Evolutionary conservation across 192 early-diverging fungal species (phyloP).

Genomic region (Geosiphon pyriformis): DNA sequence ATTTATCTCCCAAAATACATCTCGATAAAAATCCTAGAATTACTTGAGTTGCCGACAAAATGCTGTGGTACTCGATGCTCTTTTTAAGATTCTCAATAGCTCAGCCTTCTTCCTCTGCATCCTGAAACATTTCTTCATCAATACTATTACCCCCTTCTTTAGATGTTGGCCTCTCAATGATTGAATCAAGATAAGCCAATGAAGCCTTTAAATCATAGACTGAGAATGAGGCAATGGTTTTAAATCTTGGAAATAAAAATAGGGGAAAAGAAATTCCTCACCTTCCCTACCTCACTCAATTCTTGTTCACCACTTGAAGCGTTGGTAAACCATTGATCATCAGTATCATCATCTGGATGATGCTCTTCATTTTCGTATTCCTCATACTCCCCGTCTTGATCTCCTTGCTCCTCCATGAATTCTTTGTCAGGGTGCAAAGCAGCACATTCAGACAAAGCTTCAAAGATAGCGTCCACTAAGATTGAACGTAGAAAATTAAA

Average conservation of each 20-base stretch:
- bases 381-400: constrained; percentile 26
- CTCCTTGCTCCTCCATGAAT: constrained; percentile 34
- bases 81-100: too few relatives aligned
- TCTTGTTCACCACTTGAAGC: constrained; percentile 34
- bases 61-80: too few relatives aligned
- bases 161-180: neutral
- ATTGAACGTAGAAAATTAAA: neutral
- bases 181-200: constrained; percentile 12
- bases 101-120: constrained; percentile 16
- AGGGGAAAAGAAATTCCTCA: neutral
- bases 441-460: constrained; percentile 55
- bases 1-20: too few relatives aligned
- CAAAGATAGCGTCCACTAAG: constrained; percentile 59
- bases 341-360: constrained; percentile 1
- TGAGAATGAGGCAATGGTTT: neutral
- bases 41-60: too few relatives aligned
- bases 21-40: too few relatives aligned
- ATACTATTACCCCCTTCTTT: neutral
- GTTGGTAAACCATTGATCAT: constrained; percentile 17
- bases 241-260: neutral
- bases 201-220: neutral
- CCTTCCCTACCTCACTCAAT: constrained; percentile 33
- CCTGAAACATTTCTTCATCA: constrained; percentile 21
- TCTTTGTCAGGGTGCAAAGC: constrained; percentile 59
- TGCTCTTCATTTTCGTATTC: constrained; percentile 5